A percentile compares a stretch with the other conserved stretches of the same genome.
Evolutionary conservation across 192 early-diverging fungal species (phyloP).

Genomic region (Entophlyctis helioformis): DNA sequence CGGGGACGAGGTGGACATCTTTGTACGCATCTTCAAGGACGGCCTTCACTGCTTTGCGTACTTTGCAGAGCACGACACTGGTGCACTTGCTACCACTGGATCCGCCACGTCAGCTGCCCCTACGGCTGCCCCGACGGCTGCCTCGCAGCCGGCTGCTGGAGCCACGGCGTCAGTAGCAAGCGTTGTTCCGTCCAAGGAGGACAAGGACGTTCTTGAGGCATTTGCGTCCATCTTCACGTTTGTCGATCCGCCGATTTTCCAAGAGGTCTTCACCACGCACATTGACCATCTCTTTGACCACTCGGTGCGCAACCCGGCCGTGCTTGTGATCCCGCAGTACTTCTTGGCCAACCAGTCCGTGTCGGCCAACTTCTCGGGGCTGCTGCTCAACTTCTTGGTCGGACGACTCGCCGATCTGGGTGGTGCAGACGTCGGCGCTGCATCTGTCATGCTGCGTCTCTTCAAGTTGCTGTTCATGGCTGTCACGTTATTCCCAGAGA

Average conservation of each 20-base stretch:
- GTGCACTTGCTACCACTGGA: no score
- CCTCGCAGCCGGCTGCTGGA: slow-evolving; percentile 3
- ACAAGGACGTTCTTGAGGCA: slow-evolving; percentile 83
- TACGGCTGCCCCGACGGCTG: no score
- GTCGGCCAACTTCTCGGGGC: slow-evolving; percentile 64
- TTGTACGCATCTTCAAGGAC: slow-evolving; percentile 59
- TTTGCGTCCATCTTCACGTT: slow-evolving; percentile 77
- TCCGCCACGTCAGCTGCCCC: slow-evolving; percentile 8
- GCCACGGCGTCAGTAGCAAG: slow-evolving; percentile 18
- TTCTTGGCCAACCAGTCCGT: slow-evolving; percentile 72
- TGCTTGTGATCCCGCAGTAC: slow-evolving; percentile 77
- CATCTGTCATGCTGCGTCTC: slow-evolving; percentile 69
- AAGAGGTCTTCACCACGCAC: slow-evolving; percentile 89
- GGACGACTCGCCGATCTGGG: slow-evolving; percentile 68
- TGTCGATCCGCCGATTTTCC: slow-evolving; percentile 81
- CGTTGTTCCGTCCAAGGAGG: slow-evolving; percentile 49
- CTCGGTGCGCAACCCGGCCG: slow-evolving; percentile 61
- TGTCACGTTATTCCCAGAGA: slow-evolving; percentile 78
- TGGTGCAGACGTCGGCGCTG: slow-evolving; percentile 46
- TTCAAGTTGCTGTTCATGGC: slow-evolving; percentile 95
- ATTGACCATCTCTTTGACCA: slow-evolving; percentile 76
- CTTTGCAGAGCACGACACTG: slow-evolving; percentile 34
- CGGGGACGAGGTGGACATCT: slow-evolving; percentile 58
- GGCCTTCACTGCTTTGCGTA: slow-evolving; percentile 77
- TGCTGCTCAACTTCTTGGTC: slow-evolving; percentile 65